Conservation (phyloP, 108 stramenopile species). For the Mediolabrus comicus region DNA sequence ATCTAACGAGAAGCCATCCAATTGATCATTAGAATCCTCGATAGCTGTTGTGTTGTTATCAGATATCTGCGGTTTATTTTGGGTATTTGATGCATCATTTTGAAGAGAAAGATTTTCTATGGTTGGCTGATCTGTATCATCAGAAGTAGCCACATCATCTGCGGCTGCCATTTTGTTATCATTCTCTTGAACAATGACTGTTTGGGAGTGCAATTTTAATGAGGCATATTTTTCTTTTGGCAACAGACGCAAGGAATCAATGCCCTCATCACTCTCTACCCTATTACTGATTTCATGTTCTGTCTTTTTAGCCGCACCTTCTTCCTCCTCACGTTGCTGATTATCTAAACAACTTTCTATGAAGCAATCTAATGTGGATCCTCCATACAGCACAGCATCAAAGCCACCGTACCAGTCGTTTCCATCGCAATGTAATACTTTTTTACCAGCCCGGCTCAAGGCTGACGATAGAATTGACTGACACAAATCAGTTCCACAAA, state of each 20-base stretch:
- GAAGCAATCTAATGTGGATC: slow-evolving; percentile 29
- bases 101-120: slow-evolving; percentile 12
- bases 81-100: slow-evolving; percentile 23
- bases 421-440: slow-evolving; percentile 78
- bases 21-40: neutral
- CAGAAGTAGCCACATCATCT: neutral
- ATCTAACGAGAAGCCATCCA: slow-evolving; percentile 65
- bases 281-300: neutral
- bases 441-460: slow-evolving; percentile 68
- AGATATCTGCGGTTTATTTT: too few species aligned
- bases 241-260: slow-evolving; percentile 7
- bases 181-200: slow-evolving; percentile 11
- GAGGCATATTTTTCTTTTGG: slow-evolving; percentile 25
- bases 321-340: neutral
- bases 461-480: slow-evolving; percentile 80
- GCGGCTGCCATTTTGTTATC: neutral
- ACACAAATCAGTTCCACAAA: slow-evolving; percentile 77
- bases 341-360: slow-evolving; percentile 32
- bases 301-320: neutral
- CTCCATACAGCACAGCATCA: slow-evolving; percentile 62
- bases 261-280: neutral
- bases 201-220: slow-evolving; percentile 36
- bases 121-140: neutral
- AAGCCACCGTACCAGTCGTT: slow-evolving; percentile 78
- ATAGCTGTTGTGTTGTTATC: neutral